A percentile compares a stretch with the other conserved stretches of the same genome.
Conservation (phyloP, 306 rosid genomes). For the Clitoria ternatea region DNA sequence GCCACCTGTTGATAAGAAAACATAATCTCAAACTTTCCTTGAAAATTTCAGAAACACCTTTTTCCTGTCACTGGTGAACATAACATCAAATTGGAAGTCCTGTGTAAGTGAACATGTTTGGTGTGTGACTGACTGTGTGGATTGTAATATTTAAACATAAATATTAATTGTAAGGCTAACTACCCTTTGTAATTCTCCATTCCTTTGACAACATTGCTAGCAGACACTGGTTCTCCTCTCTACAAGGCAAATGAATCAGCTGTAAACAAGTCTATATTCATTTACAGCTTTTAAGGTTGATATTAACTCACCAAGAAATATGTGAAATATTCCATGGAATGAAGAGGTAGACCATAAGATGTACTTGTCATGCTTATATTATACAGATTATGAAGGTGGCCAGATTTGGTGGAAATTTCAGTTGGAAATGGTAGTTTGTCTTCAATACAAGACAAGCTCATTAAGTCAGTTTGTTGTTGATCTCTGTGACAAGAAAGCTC, state of each 20-base stretch:
- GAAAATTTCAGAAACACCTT: not conserved
- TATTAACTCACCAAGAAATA: constrained; percentile 60
- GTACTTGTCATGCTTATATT: constrained; percentile 29
- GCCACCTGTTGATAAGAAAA: constrained; percentile 51
- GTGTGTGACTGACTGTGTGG: constrained; percentile 4
- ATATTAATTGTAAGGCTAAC: not conserved
- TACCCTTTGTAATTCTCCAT: constrained; percentile 57
- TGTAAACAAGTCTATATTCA: constrained; percentile 1
- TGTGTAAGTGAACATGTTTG: not conserved
- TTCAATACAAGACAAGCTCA: constrained; percentile 17
- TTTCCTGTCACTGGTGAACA: not conserved
- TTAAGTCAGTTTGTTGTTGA: not conserved
- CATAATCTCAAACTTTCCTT: not conserved
- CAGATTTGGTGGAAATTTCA: constrained; percentile 19
- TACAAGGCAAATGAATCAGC: constrained; percentile 34
- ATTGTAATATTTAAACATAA: not conserved
- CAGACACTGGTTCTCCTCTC: constrained; percentile 72
- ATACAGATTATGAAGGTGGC: constrained; percentile 32
- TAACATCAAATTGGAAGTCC: not conserved
- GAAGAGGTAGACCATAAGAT: constrained; percentile 52
- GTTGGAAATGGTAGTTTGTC: constrained; percentile 16
- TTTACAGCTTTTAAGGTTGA: not conserved
- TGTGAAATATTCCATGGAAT: constrained; percentile 47
- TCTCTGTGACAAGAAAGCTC: constrained; percentile 1
- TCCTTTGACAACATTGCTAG: constrained; percentile 39